These are phyloP conservation scores for Aschersonia sp. DNA, from an alignment of 2,329 filamentous ascomycete genomes.

Conservation along the genomic window DNA sequence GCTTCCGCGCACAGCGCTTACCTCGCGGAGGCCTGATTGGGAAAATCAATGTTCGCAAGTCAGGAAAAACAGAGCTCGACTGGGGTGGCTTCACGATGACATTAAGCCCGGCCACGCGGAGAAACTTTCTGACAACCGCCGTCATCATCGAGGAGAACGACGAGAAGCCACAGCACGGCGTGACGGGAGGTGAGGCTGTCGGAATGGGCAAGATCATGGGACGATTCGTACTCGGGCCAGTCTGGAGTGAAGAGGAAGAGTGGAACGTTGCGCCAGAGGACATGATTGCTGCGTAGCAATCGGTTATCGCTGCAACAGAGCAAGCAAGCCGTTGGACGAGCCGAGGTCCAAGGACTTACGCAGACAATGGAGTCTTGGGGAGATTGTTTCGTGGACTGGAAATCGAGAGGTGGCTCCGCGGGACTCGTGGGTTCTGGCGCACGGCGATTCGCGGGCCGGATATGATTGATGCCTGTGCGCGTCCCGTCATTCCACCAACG, in stretches of 20 bases:
- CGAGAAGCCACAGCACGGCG: conserved; percentile 28
- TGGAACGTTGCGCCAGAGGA: conserved; percentile 31
- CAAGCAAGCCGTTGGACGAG: no score
- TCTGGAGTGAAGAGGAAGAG: conserved; percentile 42
- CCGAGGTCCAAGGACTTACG: no score
- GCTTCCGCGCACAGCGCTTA: conserved; percentile 23
- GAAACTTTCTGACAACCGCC: conserved; percentile 42
- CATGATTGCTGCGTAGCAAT: conserved; percentile 7
- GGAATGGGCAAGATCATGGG: conserved; percentile 51
- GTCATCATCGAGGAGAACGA: conserved; percentile 45
- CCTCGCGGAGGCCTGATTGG: conserved; percentile 44
- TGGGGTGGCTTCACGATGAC: conserved; percentile 45
- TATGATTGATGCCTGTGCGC: no score
- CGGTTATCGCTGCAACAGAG: no score
- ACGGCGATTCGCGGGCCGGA: no score
- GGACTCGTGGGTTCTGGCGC: no score
- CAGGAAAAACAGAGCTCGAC: conserved; percentile 45
- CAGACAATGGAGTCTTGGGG: no score
- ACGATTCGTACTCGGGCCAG: conserved; percentile 44
- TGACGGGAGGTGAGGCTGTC: conserved; percentile 34
- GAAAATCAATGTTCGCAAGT: conserved; percentile 44
- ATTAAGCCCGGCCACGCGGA: conserved; percentile 34
- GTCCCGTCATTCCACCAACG: no score
- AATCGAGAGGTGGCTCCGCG: no score
- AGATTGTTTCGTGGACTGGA: no score